Percentiles rank a stretch among this genome's conserved stretches.
These are phyloP conservation scores for Cryphonectria nitschkei DNA, from an alignment of 2,329 filamentous ascomycete genomes.

Conservation along the genomic window DNA sequence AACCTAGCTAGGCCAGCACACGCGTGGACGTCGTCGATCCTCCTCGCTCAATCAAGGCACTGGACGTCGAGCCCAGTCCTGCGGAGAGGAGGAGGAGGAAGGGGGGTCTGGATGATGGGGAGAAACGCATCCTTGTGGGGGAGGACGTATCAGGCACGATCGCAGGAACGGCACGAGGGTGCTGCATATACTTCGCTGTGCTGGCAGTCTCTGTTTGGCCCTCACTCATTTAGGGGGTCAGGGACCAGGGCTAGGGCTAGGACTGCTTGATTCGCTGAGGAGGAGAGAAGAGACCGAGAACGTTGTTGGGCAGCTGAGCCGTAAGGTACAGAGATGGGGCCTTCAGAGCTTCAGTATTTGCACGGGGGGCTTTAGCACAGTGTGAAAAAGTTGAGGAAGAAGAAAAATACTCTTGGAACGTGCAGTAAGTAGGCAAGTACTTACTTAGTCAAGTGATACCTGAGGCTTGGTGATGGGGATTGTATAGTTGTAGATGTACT, in stretches of 20 bases:
- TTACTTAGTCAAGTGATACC: background rate
- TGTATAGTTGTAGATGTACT: too few relatives aligned
- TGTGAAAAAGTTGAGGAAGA: background rate
- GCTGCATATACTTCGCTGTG: conserved; percentile 1
- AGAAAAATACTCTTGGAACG: background rate
- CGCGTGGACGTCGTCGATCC: background rate
- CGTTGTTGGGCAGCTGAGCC: background rate
- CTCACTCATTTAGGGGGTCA: background rate
- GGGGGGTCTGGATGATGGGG: too few relatives aligned
- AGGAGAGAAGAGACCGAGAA: background rate
- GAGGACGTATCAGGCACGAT: conserved; percentile 10
- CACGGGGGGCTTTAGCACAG: background rate
- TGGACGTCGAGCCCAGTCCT: conserved; percentile 3
- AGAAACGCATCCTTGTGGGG: conserved; percentile 16
- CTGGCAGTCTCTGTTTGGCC: background rate
- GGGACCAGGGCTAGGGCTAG: background rate
- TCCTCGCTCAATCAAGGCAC: conserved; percentile 7
- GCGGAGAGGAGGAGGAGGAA: background rate
- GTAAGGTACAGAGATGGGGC: background rate
- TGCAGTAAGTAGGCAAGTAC: background rate
- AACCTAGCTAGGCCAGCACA: background rate
- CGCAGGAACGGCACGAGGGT: conserved; percentile 7
- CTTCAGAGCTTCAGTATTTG: background rate
- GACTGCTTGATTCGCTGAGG: background rate
- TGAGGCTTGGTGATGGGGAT: background rate